Base-by-base conservation (phyloP, 2,329 filamentous ascomycete species). In the Alternaria sp. region DNA sequence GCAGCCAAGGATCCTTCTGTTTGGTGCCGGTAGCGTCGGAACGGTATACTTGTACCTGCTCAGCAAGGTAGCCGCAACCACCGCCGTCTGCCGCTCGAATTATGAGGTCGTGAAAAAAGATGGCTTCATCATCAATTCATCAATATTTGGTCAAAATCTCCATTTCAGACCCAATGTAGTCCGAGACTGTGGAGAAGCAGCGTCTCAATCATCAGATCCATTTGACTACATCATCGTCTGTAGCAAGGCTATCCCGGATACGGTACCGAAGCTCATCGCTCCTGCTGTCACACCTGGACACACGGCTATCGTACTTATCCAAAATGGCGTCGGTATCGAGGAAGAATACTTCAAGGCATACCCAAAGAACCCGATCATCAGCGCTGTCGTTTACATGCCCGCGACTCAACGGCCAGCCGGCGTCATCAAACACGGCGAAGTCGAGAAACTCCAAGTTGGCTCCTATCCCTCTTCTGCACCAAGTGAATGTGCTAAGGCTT, bases 241-340 rank as follows among this genome's bases (percentile, higher is more conserved):
- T 28, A 81, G 78, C 59, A 86, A 86, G 77, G 82, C 80, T 13
- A 79, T 84, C 25, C 82, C 82, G 1, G 78, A 73, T 9, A 74
- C 71, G 6, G 73, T 72, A 3, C 78, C 79, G 13, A 71, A 79
- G 6, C 65, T 78, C 21, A 81, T 86, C 50, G 69, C 69, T 6
- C 78, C 82, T 1, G 83, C 79, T 5, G 74, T 85, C 3, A 74
- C 72, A 1, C 71, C 74, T 10, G 66, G 67, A 11, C 70, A 79
- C 51, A 89, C 87, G 0, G 82, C 84, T 0, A 85, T 90, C 44
- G 86, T 87, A 8, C 83, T 90, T 1, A 83, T 89, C 15, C 88
- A 90, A 64, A 90, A 90, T 67, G 88, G 88, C 0, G 85, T 90
- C 40, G 83, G 82, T 1, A 88, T 89, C 62, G 88, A 90, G 70